Evolutionary conservation across 1,284 basidiomycete genomes (phyloP), one percentile per base, ranked within the genome.

Genomic region (Phaffia rhodozyma): DNA sequence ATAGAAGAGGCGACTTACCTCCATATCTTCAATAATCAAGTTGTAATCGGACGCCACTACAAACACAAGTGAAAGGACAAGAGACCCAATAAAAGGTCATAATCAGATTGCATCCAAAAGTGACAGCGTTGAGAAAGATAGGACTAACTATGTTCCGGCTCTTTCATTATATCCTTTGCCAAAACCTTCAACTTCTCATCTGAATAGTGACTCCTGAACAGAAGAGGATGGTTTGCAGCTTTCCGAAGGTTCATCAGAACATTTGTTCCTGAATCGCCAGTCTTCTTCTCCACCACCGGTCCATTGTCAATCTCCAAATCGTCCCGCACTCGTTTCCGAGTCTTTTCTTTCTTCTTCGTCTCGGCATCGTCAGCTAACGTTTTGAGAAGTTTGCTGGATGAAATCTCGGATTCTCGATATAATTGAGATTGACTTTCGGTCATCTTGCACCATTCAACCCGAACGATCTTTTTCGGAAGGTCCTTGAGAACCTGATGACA

Each of bases 161-260:
- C 93, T 73, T 91, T 91, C 72, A 98, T 75, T 64, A 96, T 82
- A 58, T 87, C 83, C 70, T 83, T 86, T 0, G 94, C 84, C 69
- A 98, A 84, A 1, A 82, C 78, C 27, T 81, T 80, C 68, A 99
- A 77, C 58, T 80, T 84, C 43, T 84, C 80, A 70, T 94, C 87
- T 43, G 86, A 86, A 74, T 90, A 99, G 7, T 82, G 80, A 25
- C 83, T 83, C 25, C 96, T 82, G 79, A 98, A 97, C 4, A 98
- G 80, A 83, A 98, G 86, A 3, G 96, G 94, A 76, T 99, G 96
- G 55, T 86, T 88, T 0, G 94, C 88, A 1, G 94, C 94, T 76
- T 99, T 97, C 52, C 91, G 83, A 38, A 97, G 80, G 72, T 94
- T 91, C 92, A 97, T 97, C 55, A 97, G 79, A 54, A 97, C 91